Evolutionary conservation across 495 filamentous ascomycete species (phyloP), one percentile per base, ranked within the genome.

Genomic region (Bombardia bombarda): DNA sequence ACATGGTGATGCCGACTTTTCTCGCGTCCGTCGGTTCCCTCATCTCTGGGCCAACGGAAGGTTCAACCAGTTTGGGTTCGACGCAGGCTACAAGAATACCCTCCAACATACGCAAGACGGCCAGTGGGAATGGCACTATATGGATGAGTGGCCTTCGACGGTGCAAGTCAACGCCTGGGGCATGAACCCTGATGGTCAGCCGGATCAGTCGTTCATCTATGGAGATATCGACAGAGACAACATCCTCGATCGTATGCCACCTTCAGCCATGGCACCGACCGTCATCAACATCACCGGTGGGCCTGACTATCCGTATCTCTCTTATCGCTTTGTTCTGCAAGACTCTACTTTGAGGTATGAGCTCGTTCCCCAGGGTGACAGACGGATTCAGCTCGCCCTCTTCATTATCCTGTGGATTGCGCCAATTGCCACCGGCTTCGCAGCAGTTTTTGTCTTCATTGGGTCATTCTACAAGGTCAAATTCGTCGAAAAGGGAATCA

Each of bases 91-190:
- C 30, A 52, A 66, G 13, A 78, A 79, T 41, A 45, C 60, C 16
- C 69, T 81, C 49, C 57, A 64, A 26, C 70, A 75, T 38, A 65
- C 69, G n/a, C 53, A 51, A 1, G 68, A 74, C 48, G 74, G 75
- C 4, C 55, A 62, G 20, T 83, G 79, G 79, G 68, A 74, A 19
- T 73, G 70, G 51, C 61, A 74, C 34, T 74, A 80, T 40, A 69
- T 78, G 68, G 58, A 69, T 1, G 79, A 83, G 50, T 82, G 70
- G 68, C 79, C 79, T 21, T 65, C 68, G 8, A 60, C 70, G n/a
- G 73, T 76, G 38, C 74, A 78, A 40, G 52, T 82, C 42, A 83
- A 81, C 40, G 67, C 74, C 3, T 83, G 79, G 79, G 79, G 79
- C 25, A 76, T 79, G 44, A 77, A 82, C 44, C 70, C 72, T 0